phyloP scores from a whole-genome alignment of 73 alveolate species.

The Symbiodinium pilosum region DNA sequence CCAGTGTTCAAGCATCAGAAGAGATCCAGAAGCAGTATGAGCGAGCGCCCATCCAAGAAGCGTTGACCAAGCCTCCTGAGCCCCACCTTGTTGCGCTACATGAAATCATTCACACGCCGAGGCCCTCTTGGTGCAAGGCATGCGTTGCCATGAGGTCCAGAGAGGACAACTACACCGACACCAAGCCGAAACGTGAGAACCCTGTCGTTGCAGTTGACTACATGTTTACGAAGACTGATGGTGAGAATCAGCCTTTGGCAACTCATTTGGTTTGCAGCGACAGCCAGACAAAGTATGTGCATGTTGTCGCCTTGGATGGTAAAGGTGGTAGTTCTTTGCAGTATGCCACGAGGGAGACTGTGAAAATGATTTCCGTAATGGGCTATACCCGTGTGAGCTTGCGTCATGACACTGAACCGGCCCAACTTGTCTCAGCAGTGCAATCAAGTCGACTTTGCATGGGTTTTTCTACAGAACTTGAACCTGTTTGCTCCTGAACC shows the following conservation, averaged over 20 bases:
- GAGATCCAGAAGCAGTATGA: not conserved
- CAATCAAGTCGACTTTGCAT: not conserved
- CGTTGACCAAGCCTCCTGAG: not conserved
- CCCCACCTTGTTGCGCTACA: not conserved
- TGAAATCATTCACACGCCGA: not conserved
- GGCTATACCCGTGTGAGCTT: not conserved
- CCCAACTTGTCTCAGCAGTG: not conserved
- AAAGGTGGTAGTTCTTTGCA: not conserved
- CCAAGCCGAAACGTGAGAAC: not conserved
- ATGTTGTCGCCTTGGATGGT: not conserved
- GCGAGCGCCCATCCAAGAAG: not conserved
- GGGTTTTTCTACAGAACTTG: not conserved
- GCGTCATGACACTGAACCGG: not conserved
- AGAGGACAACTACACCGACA: not conserved
- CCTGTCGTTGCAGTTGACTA: constrained; percentile 11
- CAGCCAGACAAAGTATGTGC: not conserved
- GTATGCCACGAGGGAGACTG: not conserved
- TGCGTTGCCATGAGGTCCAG: not conserved
- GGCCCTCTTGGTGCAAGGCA: not conserved
- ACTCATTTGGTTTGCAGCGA: not conserved
- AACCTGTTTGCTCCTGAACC: not conserved
- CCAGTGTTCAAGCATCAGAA: not conserved
- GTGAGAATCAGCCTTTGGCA: not conserved
- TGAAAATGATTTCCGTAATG: not conserved
- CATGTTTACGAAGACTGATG: not conserved